Percentiles rank a stretch among this genome's conserved stretches.
Evolutionary conservation across 257 asterid genomes (phyloP).

Genomic region (Scutellaria galericulata): DNA sequence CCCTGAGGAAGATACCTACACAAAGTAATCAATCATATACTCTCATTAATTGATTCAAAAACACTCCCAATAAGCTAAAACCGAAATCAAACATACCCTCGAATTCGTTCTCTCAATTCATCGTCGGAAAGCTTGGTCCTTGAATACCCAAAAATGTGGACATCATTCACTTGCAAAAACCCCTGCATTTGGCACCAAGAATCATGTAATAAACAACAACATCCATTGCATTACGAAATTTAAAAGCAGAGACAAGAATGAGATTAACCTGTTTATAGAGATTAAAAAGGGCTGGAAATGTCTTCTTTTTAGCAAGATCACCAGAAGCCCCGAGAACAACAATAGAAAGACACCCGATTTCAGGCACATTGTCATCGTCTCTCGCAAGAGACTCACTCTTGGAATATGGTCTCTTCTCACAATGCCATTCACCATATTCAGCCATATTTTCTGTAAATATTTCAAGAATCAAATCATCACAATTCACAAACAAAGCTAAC

Average conservation of each 20-base stretch:
- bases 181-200: conserved; percentile 56
- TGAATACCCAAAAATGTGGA: conserved; percentile 97
- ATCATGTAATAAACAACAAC: not conserved
- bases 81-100: conserved; percentile 58
- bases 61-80: no score
- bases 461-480: no score
- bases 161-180: conserved; percentile 77
- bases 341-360: conserved; percentile 80
- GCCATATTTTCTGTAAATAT: no score
- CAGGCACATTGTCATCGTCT: conserved; percentile 58
- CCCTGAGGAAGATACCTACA: conserved; percentile 77
- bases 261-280: conserved; percentile 83
- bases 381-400: conserved; percentile 59
- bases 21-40: not conserved
- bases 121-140: conserved; percentile 86
- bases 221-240: not conserved
- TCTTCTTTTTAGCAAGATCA: conserved; percentile 99
- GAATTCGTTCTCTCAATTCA: conserved; percentile 80
- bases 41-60: no score
- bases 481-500: no score
- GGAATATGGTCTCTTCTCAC: conserved; percentile 60
- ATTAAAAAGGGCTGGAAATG: conserved; percentile 96
- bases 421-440: conserved; percentile 48
- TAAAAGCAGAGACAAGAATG: no score
- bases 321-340: conserved; percentile 98